Conservation (phyloP, 495 filamentous ascomycete genomes). For the Pyrenopolyporus hunteri region DNA sequence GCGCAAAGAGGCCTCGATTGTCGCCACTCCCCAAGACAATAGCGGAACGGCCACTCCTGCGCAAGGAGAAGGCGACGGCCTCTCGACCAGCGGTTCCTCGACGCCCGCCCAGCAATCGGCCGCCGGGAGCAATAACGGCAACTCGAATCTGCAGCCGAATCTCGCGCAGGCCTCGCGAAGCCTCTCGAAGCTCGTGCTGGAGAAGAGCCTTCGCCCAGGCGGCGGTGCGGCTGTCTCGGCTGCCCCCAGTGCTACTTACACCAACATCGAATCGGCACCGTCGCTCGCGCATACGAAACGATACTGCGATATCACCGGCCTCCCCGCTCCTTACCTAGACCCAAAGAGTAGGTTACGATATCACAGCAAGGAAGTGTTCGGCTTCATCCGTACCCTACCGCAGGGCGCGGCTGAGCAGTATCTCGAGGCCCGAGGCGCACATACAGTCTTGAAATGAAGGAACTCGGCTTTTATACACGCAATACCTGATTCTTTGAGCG, state of each 20-base stretch:
- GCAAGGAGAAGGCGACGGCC: slow-evolving; percentile 54
- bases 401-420: slow-evolving; percentile 85
- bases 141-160: slow-evolving; percentile 61
- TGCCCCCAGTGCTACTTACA: slow-evolving; percentile 85
- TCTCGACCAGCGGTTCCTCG: slow-evolving; percentile 61
- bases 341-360: slow-evolving; percentile 92
- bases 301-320: slow-evolving; percentile 94
- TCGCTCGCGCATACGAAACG: slow-evolving; percentile 75
- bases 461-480: too few relatives aligned
- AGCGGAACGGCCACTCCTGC: slow-evolving; percentile 79
- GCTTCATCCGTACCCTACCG: slow-evolving; percentile 72
- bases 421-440: slow-evolving; percentile 85
- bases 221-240: slow-evolving; percentile 36
- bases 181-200: slow-evolving; percentile 81
- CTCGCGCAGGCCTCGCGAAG: slow-evolving; percentile 84
- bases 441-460: slow-evolving; percentile 80
- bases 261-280: slow-evolving; percentile 91
- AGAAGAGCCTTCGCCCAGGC: slow-evolving; percentile 59
- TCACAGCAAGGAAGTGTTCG: slow-evolving; percentile 87
- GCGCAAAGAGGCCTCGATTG: slow-evolving; percentile 78
- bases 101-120: slow-evolving; percentile 61
- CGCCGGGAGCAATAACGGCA: slow-evolving; percentile 24
- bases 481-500: not conserved
- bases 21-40: slow-evolving; percentile 76
- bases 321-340: slow-evolving; percentile 86